Conservation (phyloP, 192 early-diverging fungal species). For the Gorgonomyces haynaldii region DNA sequence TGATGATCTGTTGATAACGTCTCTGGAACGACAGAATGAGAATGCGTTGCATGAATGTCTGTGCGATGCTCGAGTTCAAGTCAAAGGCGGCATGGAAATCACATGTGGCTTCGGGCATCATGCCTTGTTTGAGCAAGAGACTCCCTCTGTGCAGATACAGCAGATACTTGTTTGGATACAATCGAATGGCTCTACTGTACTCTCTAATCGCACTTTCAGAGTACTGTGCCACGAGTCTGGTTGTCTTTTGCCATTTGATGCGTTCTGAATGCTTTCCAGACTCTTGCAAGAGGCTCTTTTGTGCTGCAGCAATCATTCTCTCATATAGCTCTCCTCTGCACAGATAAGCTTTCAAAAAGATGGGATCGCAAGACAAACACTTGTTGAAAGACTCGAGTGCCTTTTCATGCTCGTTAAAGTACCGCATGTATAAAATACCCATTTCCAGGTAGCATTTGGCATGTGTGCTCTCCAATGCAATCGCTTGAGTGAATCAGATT, state of each 20-base stretch:
- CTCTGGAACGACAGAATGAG: constrained; percentile 44
- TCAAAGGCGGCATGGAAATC: constrained; percentile 49
- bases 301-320: constrained; percentile 24
- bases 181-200: constrained; percentile 37
- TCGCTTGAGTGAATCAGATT: constrained; percentile 12
- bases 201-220: constrained; percentile 32
- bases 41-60: constrained; percentile 39
- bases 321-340: constrained; percentile 40
- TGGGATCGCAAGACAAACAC: constrained; percentile 18
- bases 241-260: constrained; percentile 9
- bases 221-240: constrained; percentile 11
- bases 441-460: constrained; percentile 27
- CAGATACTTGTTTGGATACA: constrained; percentile 34
- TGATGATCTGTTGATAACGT: constrained; percentile 38
- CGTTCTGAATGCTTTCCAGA: constrained; percentile 9
- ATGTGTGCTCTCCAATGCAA: constrained; percentile 29
- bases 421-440: constrained; percentile 36
- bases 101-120: constrained; percentile 35
- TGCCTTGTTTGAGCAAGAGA: constrained; percentile 31
- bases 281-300: constrained; percentile 12
- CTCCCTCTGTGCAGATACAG: constrained; percentile 40
- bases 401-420: constrained; percentile 23
- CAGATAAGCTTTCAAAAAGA: constrained; percentile 25
- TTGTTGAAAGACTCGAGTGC: constrained; percentile 35
- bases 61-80: constrained; percentile 41